Base-by-base conservation (phyloP, 2,329 filamentous ascomycete species). In the Escovopsis weberi region DNA sequence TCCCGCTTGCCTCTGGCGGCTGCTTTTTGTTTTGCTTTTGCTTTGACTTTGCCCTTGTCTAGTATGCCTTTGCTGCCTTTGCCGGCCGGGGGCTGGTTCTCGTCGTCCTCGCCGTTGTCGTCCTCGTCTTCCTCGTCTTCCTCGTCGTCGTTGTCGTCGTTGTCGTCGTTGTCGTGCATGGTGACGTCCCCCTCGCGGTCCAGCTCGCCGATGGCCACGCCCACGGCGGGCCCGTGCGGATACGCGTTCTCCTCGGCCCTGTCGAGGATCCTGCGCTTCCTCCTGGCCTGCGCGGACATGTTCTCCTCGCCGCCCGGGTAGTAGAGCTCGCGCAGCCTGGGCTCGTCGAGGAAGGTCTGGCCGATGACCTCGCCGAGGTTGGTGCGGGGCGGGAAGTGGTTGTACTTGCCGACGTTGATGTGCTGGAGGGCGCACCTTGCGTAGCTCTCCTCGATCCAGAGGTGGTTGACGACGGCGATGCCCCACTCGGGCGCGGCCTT, bases 391-490 rank as follows among this genome's bases (percentile, higher is more conserved):
- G 91, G 91, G 51, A 96, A 98, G 56, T 87, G 80, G 1, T 75
- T 85, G 57, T 94, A 98, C 48, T 82, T 80, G 8, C 74, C 68
- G 41, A 84, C 75, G 4, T 82, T 82, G 19, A 88, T 65, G 1
- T 76, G 75, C 57, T 85, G 82, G 45, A 82, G 67, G 55, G 83
- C 74, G 66, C 87, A 94, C 57, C 83, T 86, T 2, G 89, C 86
- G 56, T 96, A 98, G 61, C 87, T 93, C 56, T 98, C 91, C 60
- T 98, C 91, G 38, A 98, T 73, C 91, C 91, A 98, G 1, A 98
- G 70, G 58, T 98, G 91, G 59, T 96, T 98, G 53, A 94, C 69
- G 53, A 94, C 82, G 44, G 86, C 68, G 43, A 96, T 80, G 42
- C 82, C 82, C 91, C 91, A 98, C 62, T 96, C 91, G 47, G 78